phyloP scores from a whole-genome alignment of 2,329 filamentous ascomycete species.

The Monosporascus sp. region DNA sequence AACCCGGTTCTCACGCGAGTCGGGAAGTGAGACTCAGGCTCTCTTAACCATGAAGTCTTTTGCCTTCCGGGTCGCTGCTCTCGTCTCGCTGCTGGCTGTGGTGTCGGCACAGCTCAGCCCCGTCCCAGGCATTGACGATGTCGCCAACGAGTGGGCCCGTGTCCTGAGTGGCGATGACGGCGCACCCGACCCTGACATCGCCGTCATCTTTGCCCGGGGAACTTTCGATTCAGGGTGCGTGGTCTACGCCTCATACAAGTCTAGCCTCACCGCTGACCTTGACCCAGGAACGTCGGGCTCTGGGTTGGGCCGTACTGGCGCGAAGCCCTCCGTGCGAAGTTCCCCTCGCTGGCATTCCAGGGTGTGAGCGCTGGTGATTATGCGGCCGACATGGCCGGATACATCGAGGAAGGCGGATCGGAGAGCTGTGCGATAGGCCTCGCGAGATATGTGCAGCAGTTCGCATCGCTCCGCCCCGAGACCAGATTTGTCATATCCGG shows the following conservation, averaged over 20 bases:
- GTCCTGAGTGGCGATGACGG: constrained; percentile 7
- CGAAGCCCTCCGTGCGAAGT: constrained; percentile 4
- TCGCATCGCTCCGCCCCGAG: constrained; percentile 8
- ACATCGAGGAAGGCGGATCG: constrained; percentile 13
- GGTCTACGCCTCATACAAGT: neutral
- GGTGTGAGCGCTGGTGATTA: constrained; percentile 12
- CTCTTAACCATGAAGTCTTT: neutral
- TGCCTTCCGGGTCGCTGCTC: neutral
- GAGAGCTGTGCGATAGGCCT: constrained; percentile 9
- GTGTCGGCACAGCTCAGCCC: neutral
- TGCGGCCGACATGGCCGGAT: constrained; percentile 13
- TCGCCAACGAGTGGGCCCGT: constrained; percentile 10
- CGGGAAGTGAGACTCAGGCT: neutral
- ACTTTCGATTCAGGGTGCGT: constrained; percentile 14
- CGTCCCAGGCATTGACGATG: neutral
- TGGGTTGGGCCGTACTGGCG: constrained; percentile 14
- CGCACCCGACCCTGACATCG: constrained; percentile 11
- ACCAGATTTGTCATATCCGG: constrained; percentile 12
- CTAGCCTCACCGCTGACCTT: neutral
- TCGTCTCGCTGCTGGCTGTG: neutral
- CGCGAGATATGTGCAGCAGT: constrained; percentile 8
- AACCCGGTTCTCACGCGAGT: neutral
- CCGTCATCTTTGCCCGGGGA: constrained; percentile 15
- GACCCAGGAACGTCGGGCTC: constrained; percentile 10
- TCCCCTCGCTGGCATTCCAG: constrained; percentile 9